These are phyloP conservation scores for Beauveria caledonica DNA, from an alignment of 2,329 filamentous ascomycete genomes.

Conservation along the genomic window DNA sequence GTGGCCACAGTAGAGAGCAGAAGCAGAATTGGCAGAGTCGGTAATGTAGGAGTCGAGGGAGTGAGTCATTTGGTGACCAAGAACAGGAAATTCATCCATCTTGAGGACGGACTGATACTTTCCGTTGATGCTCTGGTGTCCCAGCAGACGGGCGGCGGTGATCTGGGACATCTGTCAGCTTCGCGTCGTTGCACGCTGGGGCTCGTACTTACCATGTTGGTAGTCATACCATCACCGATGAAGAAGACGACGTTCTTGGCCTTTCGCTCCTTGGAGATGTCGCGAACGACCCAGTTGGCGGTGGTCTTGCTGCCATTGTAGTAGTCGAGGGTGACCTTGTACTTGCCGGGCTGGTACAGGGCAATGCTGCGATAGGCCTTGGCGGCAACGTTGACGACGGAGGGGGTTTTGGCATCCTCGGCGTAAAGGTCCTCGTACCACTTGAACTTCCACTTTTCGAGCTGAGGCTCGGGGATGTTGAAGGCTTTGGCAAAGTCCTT, in stretches of 20 bases:
- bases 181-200: background rate
- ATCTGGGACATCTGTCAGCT: constrained; percentile 33
- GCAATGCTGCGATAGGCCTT: constrained; percentile 71
- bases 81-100: constrained; percentile 76
- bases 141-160: constrained; percentile 71
- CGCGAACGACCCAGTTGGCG: constrained; percentile 70
- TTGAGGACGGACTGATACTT: constrained; percentile 69
- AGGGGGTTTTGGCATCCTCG: constrained; percentile 58
- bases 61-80: constrained; percentile 85
- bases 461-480: constrained; percentile 56
- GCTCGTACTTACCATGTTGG: constrained; percentile 49
- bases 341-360: constrained; percentile 71
- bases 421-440: constrained; percentile 84
- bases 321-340: constrained; percentile 68
- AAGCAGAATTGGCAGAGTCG: constrained; percentile 78
- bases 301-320: constrained; percentile 63
- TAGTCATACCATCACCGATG: constrained; percentile 68
- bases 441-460: constrained; percentile 77
- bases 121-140: constrained; percentile 75
- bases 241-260: constrained; percentile 83
- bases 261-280: constrained; percentile 59
- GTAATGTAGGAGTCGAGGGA: constrained; percentile 81
- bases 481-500: constrained; percentile 59
- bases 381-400: constrained; percentile 69
- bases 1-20: constrained; percentile 73